These are phyloP conservation scores for Microstegium vimineum DNA, from an alignment of 176 grass and related monocot genomes.

Conservation along the genomic window DNA sequence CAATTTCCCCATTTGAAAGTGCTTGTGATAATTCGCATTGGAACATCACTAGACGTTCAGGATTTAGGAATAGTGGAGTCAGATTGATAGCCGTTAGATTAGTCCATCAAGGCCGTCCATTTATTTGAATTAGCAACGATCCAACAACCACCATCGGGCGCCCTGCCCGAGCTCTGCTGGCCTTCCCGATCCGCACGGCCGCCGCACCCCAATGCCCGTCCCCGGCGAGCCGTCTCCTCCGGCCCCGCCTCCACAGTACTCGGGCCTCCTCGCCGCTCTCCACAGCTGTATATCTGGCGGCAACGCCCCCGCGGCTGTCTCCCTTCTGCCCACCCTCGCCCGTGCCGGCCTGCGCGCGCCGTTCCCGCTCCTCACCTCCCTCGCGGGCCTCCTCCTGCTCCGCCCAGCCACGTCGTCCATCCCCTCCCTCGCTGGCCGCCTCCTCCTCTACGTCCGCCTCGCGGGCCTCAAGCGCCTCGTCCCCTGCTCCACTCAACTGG, in stretches of 20 bases:
- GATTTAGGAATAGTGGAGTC: neutral
- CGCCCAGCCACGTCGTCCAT: slow-evolving; percentile 38
- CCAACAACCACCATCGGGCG: neutral
- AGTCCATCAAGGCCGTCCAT: slow-evolving; percentile 7
- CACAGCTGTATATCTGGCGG: slow-evolving; percentile 35
- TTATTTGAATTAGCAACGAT: slow-evolving; percentile 13
- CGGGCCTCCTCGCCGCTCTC: slow-evolving; percentile 46
- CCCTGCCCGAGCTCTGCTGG: neutral
- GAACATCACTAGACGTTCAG: neutral
- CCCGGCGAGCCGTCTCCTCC: neutral
- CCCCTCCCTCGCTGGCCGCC: slow-evolving; percentile 45
- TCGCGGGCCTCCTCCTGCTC: slow-evolving; percentile 55
- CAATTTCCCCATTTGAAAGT: neutral
- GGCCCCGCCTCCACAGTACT: neutral
- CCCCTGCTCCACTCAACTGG: slow-evolving; percentile 38
- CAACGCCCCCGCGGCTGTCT: slow-evolving; percentile 41
- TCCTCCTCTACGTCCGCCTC: slow-evolving; percentile 56
- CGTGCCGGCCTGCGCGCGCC: slow-evolving; percentile 58
- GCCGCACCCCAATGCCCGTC: slow-evolving; percentile 13
- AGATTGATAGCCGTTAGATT: neutral
- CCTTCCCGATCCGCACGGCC: neutral
- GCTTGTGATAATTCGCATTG: neutral
- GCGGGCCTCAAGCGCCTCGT: slow-evolving; percentile 37
- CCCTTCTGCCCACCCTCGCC: slow-evolving; percentile 55
- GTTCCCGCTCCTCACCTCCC: slow-evolving; percentile 49